phyloP scores from a whole-genome alignment of 225 moss, liverwort and hornwort species.

The Polytrichum formosum region DNA sequence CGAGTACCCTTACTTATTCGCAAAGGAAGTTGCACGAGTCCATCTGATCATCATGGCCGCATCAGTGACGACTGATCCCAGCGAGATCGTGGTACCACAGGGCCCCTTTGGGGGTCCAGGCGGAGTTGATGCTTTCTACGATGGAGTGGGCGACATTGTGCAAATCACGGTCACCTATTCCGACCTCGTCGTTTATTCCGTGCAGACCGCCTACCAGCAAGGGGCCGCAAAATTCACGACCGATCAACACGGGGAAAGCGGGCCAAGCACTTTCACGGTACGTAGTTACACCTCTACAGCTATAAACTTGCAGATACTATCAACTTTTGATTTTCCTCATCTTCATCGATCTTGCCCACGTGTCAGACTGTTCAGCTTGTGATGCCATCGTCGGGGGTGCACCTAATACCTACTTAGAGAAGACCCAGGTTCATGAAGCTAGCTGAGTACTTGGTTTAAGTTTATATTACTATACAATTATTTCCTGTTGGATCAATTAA shows the following conservation, averaged over 20 bases:
- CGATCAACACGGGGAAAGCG: not conserved
- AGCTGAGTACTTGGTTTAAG: too few species aligned
- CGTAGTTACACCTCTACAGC: not conserved
- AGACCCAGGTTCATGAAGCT: too few species aligned
- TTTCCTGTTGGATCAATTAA: too few species aligned
- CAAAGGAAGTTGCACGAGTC: too few species aligned
- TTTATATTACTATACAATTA: too few species aligned
- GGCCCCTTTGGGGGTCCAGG: not conserved
- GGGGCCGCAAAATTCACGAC: not conserved
- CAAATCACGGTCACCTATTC: not conserved
- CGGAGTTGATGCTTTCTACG: not conserved
- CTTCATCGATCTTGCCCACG: too few species aligned
- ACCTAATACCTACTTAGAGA: too few species aligned
- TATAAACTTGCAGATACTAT: too few species aligned
- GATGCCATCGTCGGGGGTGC: too few species aligned
- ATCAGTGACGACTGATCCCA: not conserved
- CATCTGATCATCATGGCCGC: too few species aligned
- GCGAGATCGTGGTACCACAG: not conserved
- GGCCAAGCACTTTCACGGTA: not conserved
- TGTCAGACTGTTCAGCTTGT: too few species aligned
- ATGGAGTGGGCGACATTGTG: constrained; percentile 1
- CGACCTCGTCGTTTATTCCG: not conserved
- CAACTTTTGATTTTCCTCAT: not conserved
- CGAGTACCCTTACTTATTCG: too few species aligned
- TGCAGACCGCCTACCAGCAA: not conserved